Base-by-base conservation (phyloP, 441 rosid genomes). In the Cnidoscolus chayamansa region DNA sequence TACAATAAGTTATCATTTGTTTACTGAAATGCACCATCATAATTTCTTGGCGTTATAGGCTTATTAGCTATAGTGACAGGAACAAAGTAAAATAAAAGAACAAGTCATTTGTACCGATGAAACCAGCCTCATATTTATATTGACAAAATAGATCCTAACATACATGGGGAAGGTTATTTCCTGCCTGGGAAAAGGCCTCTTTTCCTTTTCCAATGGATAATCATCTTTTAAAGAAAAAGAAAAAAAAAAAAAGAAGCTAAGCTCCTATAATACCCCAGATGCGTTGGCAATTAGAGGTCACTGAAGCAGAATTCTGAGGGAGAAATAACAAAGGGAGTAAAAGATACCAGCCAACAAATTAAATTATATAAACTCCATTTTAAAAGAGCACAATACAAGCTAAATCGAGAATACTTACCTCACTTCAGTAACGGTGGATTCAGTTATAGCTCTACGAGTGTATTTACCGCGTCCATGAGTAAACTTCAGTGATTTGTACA, bases 381-480 rank as follows among this genome's bases (percentile, higher is more conserved):
- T 7, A 12, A 48, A 40, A 25, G 31, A 59, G 47, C 15, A 30
- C 2, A 75, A 51, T 7, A 12, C 31, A 62, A 62, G 17, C 60
- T 20, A 31, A 66, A 57, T 65, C 70, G 76, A 76, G 65, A 72
- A 81, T 48, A 64, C 80, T 20, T 70, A 96, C 99, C 98, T 96
- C 74, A 89, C 98, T 84, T 96, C 99, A 16, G 97, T 89, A 81
- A 93, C 96, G n/a, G 87, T 85, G 56, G 97, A 77, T 88, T 93
- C 97, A 25, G 87, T 76, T 8, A 93, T 81, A 70, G 89, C 80
- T 76, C 85, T 85, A 49, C 84, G 84, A 57, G 91, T 81, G 79
- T 91, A 96, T 82, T 90, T 91, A 51, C 97, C 92, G 20, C 96
- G 97, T 12, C 99, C 98, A 85, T 90, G 98, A 60, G 96, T 96